Evolutionary conservation across 192 early-diverging fungal genomes (phyloP).

Genomic region (Cetraspora pellucida): DNA sequence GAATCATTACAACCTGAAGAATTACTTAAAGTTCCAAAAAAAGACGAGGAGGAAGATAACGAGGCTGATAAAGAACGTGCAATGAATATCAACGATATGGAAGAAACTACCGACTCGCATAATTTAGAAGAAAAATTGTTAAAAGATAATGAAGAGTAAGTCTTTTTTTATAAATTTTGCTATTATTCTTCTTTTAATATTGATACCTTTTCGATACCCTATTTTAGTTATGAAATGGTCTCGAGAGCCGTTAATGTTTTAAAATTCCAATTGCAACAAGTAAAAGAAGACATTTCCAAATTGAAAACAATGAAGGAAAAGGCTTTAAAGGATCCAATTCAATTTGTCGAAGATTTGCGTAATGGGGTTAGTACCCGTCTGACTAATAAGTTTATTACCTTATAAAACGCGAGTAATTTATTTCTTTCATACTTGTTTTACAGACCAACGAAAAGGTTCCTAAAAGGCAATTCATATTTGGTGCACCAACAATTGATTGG

Average conservation of each 20-base stretch:
- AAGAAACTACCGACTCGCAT: background rate
- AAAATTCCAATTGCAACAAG: slow-evolving; percentile 16
- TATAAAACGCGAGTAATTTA: background rate
- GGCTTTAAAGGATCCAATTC: background rate
- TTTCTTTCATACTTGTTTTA: background rate
- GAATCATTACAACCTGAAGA: background rate
- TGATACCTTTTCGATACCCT: background rate
- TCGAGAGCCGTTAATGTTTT: background rate
- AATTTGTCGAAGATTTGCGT: background rate
- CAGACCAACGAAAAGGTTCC: background rate
- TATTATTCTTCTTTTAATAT: background rate
- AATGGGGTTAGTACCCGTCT: background rate
- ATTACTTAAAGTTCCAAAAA: background rate
- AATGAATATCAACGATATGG: background rate
- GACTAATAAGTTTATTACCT: too few species aligned
- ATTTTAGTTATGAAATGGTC: slow-evolving; percentile 22
- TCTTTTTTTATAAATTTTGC: background rate
- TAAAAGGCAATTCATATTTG: background rate
- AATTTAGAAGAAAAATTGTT: slow-evolving; percentile 3
- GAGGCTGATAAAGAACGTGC: background rate
- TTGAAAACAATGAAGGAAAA: slow-evolving; percentile 5
- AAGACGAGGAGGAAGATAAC: background rate
- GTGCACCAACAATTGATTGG: slow-evolving; percentile 14
- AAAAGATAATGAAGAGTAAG: slow-evolving; percentile 12
- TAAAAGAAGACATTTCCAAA: slow-evolving; percentile 12